A percentile compares a stretch with the other conserved stretches of the same genome.
These are phyloP conservation scores for Wickerhamiella slavikovae DNA, from an alignment of 805 yeast genomes.

Conservation along the genomic window DNA sequence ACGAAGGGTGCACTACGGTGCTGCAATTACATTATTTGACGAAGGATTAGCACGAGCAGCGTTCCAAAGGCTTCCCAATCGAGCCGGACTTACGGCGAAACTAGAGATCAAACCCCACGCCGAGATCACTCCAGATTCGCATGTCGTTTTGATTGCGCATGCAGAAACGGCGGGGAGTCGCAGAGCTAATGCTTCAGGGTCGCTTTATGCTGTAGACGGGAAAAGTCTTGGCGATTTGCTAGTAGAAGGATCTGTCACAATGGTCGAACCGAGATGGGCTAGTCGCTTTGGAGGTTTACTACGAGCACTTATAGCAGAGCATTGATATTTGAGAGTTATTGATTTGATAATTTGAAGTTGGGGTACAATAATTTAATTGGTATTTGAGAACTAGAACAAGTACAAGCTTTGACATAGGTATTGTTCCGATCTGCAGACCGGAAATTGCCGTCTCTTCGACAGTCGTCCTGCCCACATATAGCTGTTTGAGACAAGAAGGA, in stretches of 20 bases:
- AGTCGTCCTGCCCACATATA: too few relatives aligned
- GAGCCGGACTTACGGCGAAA: conserved; percentile 70
- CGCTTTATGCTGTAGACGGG: conserved; percentile 25
- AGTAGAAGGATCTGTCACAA: conserved; percentile 46
- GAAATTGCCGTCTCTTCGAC: too few relatives aligned
- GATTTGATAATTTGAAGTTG: too few relatives aligned
- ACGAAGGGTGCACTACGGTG: conserved; percentile 47
- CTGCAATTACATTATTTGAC: conserved; percentile 58
- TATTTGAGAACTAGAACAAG: too few relatives aligned
- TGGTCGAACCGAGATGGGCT: conserved; percentile 83
- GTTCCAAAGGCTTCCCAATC: conserved; percentile 50
- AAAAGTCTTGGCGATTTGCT: conserved; percentile 14
- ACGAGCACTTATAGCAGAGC: too few relatives aligned
- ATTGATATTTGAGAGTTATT: too few relatives aligned
- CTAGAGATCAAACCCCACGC: conserved; percentile 29
- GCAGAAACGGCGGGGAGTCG: conserved; percentile 46
- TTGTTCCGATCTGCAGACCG: too few relatives aligned
- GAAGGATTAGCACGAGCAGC: conserved; percentile 57
- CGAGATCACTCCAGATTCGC: conserved; percentile 33
- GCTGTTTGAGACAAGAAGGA: too few relatives aligned
- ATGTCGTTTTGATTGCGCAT: conserved; percentile 41
- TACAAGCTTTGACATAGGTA: too few relatives aligned
- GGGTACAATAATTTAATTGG: too few relatives aligned
- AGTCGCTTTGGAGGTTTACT: too few relatives aligned
- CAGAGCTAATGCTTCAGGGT: conserved; percentile 51